Evolutionary conservation across 352 stramenopile genomes (phyloP).

Genomic region (Phytophthora vignae): DNA sequence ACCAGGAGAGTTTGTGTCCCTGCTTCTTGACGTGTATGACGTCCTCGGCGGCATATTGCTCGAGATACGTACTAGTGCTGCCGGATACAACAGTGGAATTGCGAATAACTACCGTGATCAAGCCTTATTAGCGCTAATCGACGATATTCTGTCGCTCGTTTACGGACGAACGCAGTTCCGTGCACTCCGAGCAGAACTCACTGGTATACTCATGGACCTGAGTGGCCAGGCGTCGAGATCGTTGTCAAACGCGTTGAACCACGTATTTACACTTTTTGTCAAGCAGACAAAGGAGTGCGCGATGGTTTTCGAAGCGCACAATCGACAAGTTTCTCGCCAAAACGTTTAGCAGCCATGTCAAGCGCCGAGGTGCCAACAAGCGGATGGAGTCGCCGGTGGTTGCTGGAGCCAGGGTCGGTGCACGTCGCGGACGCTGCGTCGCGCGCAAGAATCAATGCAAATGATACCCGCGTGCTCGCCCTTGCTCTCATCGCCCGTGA

Average conservation of each 20-base stretch:
- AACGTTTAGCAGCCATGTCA: neutral
- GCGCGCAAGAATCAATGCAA: neutral
- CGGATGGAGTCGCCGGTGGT: neutral
- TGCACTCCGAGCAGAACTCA: neutral
- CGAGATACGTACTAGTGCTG: neutral
- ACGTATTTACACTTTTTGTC: neutral
- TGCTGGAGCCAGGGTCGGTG: neutral
- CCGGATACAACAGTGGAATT: neutral
- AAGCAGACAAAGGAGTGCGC: neutral
- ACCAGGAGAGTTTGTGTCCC: neutral
- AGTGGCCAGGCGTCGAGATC: neutral
- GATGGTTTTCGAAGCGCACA: neutral
- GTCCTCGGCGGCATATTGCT: neutral
- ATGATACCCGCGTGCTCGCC: neutral
- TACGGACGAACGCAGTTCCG: neutral
- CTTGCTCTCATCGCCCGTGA: neutral
- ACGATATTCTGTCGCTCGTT: neutral
- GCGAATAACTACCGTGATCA: neutral
- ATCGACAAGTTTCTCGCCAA: neutral
- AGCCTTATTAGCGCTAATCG: neutral
- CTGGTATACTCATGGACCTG: neutral
- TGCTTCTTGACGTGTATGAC: neutral
- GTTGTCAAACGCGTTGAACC: neutral
- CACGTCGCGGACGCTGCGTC: neutral
- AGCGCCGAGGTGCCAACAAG: neutral